phyloP scores from a whole-genome alignment of 2,329 filamentous ascomycete species.

The Botrytis tulipae region DNA sequence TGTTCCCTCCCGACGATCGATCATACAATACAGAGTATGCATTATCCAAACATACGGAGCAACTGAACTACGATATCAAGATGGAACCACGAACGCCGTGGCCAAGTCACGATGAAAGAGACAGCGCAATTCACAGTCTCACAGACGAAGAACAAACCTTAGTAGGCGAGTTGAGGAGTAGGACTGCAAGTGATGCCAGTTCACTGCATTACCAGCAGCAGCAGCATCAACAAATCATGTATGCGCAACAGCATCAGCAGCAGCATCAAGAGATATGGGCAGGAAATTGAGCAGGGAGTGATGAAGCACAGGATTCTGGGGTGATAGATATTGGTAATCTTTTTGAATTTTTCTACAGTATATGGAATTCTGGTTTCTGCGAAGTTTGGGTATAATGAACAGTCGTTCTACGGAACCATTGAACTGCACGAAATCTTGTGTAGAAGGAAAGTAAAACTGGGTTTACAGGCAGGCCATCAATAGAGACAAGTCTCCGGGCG shows the following conservation, averaged over 20 bases:
- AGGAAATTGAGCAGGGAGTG: background rate
- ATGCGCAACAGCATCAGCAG: conserved; percentile 21
- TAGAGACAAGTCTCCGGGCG: conserved; percentile 3
- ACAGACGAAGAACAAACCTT: conserved; percentile 14
- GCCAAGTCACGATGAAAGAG: conserved; percentile 9
- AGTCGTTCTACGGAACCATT: background rate
- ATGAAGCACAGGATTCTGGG: background rate
- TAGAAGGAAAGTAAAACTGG: background rate
- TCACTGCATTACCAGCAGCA: conserved; percentile 24
- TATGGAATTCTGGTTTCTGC: background rate
- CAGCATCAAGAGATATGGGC: conserved; percentile 20
- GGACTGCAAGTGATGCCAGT: conserved; percentile 26
- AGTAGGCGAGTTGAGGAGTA: conserved; percentile 27
- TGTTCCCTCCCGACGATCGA: conserved; percentile 25
- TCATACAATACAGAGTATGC: background rate
- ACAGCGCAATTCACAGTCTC: background rate
- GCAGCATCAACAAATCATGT: conserved; percentile 25
- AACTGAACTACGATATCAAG: background rate
- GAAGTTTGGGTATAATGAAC: background rate
- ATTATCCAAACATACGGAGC: background rate
- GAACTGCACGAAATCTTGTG: background rate
- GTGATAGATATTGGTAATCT: background rate
- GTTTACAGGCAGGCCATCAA: conserved; percentile 4
- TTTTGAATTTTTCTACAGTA: background rate
- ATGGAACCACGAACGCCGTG: conserved; percentile 12